phyloP scores from a whole-genome alignment of 768 basidiomycete genomes.

The Clavulina sp. region DNA sequence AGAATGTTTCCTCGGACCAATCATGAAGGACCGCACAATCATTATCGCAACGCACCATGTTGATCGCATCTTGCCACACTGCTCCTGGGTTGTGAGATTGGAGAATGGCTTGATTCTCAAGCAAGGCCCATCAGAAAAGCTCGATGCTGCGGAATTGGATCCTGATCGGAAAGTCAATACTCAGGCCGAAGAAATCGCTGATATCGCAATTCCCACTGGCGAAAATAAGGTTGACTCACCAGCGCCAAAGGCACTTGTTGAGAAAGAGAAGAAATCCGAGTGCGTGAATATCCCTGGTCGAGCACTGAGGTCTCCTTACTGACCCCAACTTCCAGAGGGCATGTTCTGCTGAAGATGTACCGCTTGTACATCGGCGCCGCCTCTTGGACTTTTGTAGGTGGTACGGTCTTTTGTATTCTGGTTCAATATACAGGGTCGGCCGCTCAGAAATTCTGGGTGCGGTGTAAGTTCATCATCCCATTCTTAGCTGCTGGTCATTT shows the following conservation, averaged over 20 bases:
- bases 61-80: slow-evolving; percentile 48
- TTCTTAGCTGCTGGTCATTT: not conserved
- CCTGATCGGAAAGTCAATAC: slow-evolving; percentile 19
- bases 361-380: slow-evolving; percentile 21
- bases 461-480: not conserved
- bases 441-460: slow-evolving; percentile 2
- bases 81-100: not conserved
- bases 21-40: slow-evolving; percentile 52
- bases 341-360: slow-evolving; percentile 23
- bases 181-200: slow-evolving; percentile 14
- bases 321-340: slow-evolving; percentile 11
- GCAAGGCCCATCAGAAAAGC: slow-evolving; percentile 22
- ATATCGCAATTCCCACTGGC: too few relatives aligned
- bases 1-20: slow-evolving; percentile 43
- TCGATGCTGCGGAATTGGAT: slow-evolving; percentile 20
- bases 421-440: too few relatives aligned
- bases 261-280: slow-evolving; percentile 19
- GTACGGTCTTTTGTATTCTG: too few relatives aligned
- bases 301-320: not conserved
- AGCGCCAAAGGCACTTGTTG: slow-evolving; percentile 18
- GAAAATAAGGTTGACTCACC: too few relatives aligned
- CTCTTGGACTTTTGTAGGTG: too few relatives aligned
- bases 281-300: not conserved
- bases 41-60: slow-evolving; percentile 64
- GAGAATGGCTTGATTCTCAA: slow-evolving; percentile 24